Base-by-base conservation (phyloP, 139 green algal species). In the Spirogloea muscicola region DNA sequence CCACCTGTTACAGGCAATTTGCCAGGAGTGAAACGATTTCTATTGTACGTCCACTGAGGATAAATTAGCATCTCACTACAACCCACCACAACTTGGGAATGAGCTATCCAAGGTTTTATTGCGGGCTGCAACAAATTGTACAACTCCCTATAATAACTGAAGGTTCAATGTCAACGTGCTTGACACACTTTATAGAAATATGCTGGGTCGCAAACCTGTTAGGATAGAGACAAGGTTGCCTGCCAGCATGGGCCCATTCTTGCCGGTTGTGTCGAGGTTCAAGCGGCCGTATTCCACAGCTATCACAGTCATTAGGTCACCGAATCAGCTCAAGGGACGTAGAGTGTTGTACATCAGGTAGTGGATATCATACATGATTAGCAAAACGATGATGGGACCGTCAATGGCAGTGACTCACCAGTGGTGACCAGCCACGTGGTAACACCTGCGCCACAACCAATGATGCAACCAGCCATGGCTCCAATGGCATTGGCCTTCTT, bases 401-500 rank as follows among this genome's bases (percentile, higher is more conserved):
- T 31, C 21, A 55, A 21, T 31, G 46, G 21, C 21, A 55, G 21
- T 55, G 21, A 55, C 46, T 21, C 46, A 55, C 46, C 46, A 18
- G 57, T 18, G 13, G 16, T 18, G 57, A 38, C 31, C 13, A 65
- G 33, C 70, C 70, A 79, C 3, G 70, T 41, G 1, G 34, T 76
- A 9, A 79, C 42, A 63, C 70, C 70, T 13, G 40, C 37, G 13
- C 65, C 57, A 43, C 65, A 67, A 3, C 65, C 65, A 2, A 74
- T 74, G 33, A 74, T 49, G 44, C 34, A 43, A 6, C 65, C 65
- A 10, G 31, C 29, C n/a, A 63, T 66, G 25, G 57, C 57, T 6
- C 57, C 57, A 18, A 64, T 31, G 29, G 57, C 57, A n/a, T 74
- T 85, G 79, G 80, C 86, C 79, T 92, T 92, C 31, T 73, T 75